Percentiles rank a stretch among this genome's conserved stretches.
Conservation (phyloP, 2,329 filamentous ascomycete genomes). For the Hypoxylon sp. region DNA sequence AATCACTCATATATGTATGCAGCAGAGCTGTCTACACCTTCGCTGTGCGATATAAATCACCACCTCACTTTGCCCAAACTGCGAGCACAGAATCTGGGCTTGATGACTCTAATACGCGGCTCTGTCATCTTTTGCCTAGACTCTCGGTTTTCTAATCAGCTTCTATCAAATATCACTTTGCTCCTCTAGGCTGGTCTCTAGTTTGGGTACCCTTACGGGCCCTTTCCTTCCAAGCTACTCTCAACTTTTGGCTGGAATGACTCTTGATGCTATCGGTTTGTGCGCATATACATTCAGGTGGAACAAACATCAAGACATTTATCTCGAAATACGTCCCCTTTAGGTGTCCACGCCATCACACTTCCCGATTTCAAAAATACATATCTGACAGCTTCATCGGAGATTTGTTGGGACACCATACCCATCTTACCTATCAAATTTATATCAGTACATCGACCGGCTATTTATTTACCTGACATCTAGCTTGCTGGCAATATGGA, state of each 20-base stretch:
- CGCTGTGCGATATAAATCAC: neutral
- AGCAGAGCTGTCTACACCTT: neutral
- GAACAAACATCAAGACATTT: neutral
- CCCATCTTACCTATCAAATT: neutral
- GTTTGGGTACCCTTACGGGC: neutral
- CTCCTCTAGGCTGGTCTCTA: slow-evolving; percentile 1
- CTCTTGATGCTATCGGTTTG: neutral
- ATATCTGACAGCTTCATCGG: neutral
- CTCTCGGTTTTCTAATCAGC: neutral
- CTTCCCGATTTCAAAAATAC: slow-evolving; percentile 1
- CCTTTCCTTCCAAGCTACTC: neutral
- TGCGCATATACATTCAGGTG: neutral
- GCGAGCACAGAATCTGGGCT: neutral
- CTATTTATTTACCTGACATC: slow-evolving; percentile 12
- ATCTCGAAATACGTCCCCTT: neutral
- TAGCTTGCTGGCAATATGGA: slow-evolving; percentile 55
- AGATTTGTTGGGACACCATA: neutral
- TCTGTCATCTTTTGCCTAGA: neutral
- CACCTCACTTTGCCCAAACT: neutral
- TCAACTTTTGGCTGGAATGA: neutral
- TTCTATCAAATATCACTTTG: slow-evolving; percentile 2
- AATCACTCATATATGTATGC: neutral
- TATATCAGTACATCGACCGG: neutral
- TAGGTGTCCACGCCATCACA: neutral
- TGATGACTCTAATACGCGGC: neutral